These are phyloP conservation scores for Pachysandra terminalis DNA, from an alignment of 164 flowering plant genomes.

Conservation along the genomic window DNA sequence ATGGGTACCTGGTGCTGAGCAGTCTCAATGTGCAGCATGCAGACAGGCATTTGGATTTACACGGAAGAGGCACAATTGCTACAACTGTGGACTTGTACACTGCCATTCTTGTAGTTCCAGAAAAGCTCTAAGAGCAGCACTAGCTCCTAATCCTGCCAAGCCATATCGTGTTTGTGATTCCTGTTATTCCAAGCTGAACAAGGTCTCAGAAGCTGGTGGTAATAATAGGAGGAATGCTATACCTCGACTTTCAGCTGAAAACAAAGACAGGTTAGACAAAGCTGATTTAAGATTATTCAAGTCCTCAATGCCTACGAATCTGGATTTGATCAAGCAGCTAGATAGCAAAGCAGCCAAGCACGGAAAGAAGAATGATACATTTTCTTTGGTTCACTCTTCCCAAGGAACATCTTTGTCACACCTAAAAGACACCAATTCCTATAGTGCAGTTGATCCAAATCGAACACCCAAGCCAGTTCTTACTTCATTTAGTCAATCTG, in stretches of 20 bases:
- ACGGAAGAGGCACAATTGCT: conserved; percentile 83
- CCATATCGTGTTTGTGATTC: conserved; percentile 83
- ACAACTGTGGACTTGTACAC: conserved; percentile 83
- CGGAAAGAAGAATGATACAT: conserved; percentile 72
- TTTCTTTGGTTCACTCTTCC: conserved; percentile 56
- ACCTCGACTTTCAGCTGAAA: conserved; percentile 91
- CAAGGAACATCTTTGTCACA: conserved; percentile 67
- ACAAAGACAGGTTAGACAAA: conserved; percentile 85
- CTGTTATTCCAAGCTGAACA: conserved; percentile 58
- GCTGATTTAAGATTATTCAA: conserved; percentile 61
- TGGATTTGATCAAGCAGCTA: conserved; percentile 82
- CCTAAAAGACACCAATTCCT: conserved; percentile 59
- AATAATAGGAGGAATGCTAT: conserved; percentile 41
- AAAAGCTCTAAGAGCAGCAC: conserved; percentile 63
- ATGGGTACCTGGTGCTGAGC: conserved; percentile 82
- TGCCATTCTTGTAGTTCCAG: conserved; percentile 82
- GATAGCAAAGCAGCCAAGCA: conserved; percentile 87
- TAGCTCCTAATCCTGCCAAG: conserved; percentile 77
- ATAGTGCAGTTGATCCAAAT: conserved; percentile 50
- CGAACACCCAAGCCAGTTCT: conserved; percentile 58
- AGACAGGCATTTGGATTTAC: conserved; percentile 87
- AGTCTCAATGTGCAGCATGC: conserved; percentile 75
- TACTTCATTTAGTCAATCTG: conserved; percentile 44
- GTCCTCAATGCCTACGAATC: conserved; percentile 57
- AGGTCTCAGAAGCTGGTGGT: conserved; percentile 44